phyloP scores from a whole-genome alignment of 148 eudicot species.

The Pharnaceum exiguum region DNA sequence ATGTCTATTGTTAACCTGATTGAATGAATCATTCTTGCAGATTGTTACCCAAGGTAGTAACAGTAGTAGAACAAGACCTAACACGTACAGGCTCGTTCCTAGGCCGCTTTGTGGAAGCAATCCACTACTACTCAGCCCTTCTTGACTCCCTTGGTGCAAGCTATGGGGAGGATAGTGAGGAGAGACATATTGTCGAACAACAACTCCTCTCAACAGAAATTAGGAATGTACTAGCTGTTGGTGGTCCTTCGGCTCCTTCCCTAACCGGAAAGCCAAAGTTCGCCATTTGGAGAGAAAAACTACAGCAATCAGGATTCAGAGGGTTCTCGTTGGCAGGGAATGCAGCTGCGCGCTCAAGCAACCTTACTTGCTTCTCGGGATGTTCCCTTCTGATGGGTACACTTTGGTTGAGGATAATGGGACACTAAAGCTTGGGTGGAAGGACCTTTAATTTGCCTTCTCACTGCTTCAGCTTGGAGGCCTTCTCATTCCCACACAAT shows the following conservation, averaged over 20 bases:
- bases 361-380: conserved; percentile 64
- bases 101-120: conserved; percentile 66
- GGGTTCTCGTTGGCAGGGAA: conserved; percentile 62
- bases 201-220: conserved; percentile 67
- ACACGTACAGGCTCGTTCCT: conserved; percentile 48
- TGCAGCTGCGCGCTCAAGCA: conserved; percentile 78
- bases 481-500: conserved; percentile 26
- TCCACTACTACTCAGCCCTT: conserved; percentile 80
- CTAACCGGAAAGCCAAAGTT: conserved; percentile 41
- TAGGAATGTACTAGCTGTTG: conserved; percentile 60
- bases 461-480: conserved; percentile 85
- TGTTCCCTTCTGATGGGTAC: conserved; percentile 75
- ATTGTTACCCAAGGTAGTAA: conserved; percentile 73
- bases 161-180: conserved; percentile 33
- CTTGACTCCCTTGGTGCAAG: conserved; percentile 78
- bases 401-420: conserved; percentile 77
- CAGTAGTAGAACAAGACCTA: conserved; percentile 65
- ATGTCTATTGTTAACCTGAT: too few species aligned
- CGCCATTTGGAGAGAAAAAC: conserved; percentile 55
- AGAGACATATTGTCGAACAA: conserved; percentile 65
- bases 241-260: conserved; percentile 45
- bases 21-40: too few species aligned
- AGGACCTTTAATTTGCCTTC: conserved; percentile 60
- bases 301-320: conserved; percentile 46
- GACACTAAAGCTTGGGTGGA: conserved; percentile 78